Evolutionary conservation across 805 yeast genomes (phyloP).

Genomic region (Spathaspora girioi): DNA sequence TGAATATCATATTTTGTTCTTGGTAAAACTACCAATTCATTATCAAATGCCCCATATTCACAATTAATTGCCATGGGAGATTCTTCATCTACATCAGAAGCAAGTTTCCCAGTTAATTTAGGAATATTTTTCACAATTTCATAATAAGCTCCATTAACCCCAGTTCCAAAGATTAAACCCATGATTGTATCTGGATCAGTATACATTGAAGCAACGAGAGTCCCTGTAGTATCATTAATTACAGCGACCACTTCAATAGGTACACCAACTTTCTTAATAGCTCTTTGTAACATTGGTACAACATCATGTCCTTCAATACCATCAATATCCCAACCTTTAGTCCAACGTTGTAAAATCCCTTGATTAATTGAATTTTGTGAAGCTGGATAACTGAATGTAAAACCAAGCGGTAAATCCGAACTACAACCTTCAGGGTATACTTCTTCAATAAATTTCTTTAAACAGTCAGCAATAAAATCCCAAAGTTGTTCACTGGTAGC

Average conservation of each 20-base stretch:
- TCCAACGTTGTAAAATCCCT: constrained; percentile 93
- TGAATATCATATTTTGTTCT: constrained; percentile 82
- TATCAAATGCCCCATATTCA: constrained; percentile 97
- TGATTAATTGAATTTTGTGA: constrained; percentile 77
- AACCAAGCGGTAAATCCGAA: constrained; percentile 74
- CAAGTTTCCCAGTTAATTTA: constrained; percentile 70
- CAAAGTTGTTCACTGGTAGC: constrained; percentile 75
- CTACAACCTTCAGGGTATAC: constrained; percentile 66
- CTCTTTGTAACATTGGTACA: constrained; percentile 82
- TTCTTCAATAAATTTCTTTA: constrained; percentile 64
- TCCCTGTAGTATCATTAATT: constrained; percentile 96
- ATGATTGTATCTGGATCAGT: constrained; percentile 83
- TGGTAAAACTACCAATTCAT: constrained; percentile 79
- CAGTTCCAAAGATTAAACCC: constrained; percentile 97
- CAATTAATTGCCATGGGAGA: constrained; percentile 94
- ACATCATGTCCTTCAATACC: constrained; percentile 94
- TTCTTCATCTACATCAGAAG: constrained; percentile 57
- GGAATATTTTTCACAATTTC: constrained; percentile 72
- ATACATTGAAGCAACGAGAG: constrained; percentile 92
- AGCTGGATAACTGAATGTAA: constrained; percentile 92
- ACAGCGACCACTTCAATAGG: constrained; percentile 88
- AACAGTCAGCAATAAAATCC: constrained; percentile 80
- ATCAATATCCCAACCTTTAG: constrained; percentile 92
- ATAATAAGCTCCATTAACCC: constrained; percentile 95
- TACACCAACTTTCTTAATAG: constrained; percentile 58